Conservation (phyloP, 257 asterid genomes). For the Solanum lignicaule region DNA sequence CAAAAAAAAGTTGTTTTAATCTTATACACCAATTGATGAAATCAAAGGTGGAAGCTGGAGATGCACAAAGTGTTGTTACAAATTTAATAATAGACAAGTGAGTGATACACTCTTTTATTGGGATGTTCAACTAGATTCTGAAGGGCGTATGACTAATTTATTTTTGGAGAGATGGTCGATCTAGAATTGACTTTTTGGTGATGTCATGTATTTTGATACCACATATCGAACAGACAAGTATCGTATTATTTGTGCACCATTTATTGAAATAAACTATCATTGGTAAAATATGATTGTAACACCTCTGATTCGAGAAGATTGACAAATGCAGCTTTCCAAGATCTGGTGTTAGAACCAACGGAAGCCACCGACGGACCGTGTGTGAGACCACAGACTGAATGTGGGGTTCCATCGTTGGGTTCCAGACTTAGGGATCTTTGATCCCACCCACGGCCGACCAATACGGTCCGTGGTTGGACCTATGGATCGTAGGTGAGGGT, state of each 20-base stretch:
- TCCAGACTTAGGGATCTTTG: too few species aligned
- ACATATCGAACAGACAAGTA: background rate
- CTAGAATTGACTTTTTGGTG: background rate
- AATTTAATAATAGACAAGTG: background rate
- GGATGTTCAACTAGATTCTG: background rate
- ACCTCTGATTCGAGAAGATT: too few species aligned
- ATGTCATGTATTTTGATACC: background rate
- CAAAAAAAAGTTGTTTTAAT: background rate
- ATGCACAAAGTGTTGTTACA: background rate
- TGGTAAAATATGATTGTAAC: background rate
- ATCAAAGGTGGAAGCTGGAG: background rate
- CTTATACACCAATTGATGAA: background rate
- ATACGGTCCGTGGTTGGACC: too few species aligned
- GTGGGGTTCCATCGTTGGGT: too few species aligned
- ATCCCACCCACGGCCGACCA: too few species aligned
- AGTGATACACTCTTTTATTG: background rate
- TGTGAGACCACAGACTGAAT: too few species aligned
- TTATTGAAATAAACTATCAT: background rate
- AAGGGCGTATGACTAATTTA: background rate
- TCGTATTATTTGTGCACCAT: background rate
- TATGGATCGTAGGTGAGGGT: too few species aligned
- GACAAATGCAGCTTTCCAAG: too few species aligned
- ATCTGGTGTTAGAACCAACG: too few species aligned
- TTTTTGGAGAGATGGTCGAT: background rate
- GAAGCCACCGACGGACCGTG: too few species aligned